A percentile compares a stretch with the other conserved stretches of the same genome.
These are phyloP conservation scores for Artemisia princeps DNA, from an alignment of 140 eudicot genomes.

Conservation along the genomic window DNA sequence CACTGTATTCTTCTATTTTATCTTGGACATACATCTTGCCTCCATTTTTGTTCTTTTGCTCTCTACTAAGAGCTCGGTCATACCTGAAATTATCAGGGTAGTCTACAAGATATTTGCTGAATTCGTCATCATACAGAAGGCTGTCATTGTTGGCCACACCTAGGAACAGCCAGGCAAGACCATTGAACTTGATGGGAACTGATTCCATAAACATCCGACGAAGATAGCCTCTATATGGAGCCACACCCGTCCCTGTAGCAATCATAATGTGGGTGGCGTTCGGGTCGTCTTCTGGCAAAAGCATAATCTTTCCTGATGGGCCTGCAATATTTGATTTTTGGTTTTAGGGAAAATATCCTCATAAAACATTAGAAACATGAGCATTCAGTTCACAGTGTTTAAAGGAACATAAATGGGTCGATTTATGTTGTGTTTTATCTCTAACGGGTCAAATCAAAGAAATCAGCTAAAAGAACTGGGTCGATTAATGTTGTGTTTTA, in stretches of 20 bases:
- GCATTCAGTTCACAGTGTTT: no score
- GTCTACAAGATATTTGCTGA: constrained; percentile 61
- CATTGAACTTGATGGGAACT: constrained; percentile 63
- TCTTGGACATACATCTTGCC: constrained; percentile 94
- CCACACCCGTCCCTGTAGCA: constrained; percentile 93
- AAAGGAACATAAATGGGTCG: no score
- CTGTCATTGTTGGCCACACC: constrained; percentile 94
- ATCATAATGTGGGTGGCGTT: constrained; percentile 96
- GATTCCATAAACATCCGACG: constrained; percentile 97
- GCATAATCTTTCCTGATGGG: constrained; percentile 93
- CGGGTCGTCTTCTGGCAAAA: constrained; percentile 80
- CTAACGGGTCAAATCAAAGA: no score
- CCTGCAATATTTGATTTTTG: constrained; percentile 36
- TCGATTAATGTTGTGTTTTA: no score
- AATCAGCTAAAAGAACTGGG: no score
- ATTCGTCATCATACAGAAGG: constrained; percentile 79
- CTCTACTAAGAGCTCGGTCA: constrained; percentile 74
- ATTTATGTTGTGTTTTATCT: no score
- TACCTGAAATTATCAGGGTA: constrained; percentile 66
- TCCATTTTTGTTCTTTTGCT: constrained; percentile 71
- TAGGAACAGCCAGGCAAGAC: constrained; percentile 91
- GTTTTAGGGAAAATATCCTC: neutral
- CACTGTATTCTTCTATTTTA: constrained; percentile 87
- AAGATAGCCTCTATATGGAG: constrained; percentile 94
- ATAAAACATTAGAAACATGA: no score